Conservation (phyloP, 2,329 filamentous ascomycete species). For the Phyllosticta paracitricarpa region DNA sequence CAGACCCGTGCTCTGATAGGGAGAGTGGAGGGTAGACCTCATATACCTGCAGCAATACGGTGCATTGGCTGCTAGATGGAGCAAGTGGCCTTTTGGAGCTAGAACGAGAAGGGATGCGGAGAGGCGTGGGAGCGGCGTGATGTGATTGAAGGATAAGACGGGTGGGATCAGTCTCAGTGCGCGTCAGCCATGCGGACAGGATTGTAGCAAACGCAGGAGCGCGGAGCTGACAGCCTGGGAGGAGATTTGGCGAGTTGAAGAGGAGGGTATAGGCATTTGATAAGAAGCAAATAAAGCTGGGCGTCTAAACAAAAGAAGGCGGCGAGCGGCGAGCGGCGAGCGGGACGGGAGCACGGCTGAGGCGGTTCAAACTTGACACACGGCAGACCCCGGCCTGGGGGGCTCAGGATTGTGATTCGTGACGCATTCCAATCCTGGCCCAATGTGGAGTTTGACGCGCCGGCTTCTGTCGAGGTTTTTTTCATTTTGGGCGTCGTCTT, state of each 20-base stretch:
- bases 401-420: background rate
- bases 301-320: background rate
- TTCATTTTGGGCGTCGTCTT: background rate
- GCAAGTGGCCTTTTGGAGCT: background rate
- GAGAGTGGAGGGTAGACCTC: slow-evolving; percentile 4
- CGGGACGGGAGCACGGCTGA: background rate
- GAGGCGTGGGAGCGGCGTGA: background rate
- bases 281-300: background rate
- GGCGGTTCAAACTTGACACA: background rate
- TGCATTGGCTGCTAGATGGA: background rate
- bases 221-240: background rate
- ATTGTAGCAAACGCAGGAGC: background rate
- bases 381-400: background rate
- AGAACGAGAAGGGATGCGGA: background rate
- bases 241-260: background rate
- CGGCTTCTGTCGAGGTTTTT: background rate
- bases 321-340: background rate
- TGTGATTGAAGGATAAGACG: background rate
- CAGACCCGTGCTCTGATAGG: background rate
- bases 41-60: slow-evolving; percentile 1
- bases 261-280: background rate
- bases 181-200: background rate
- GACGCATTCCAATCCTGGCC: background rate
- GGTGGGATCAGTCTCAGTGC: background rate
- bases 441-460: background rate